These are phyloP conservation scores for Cryptosporidium ubiquitum DNA, from an alignment of 169 alveolate genomes.

Conservation along the genomic window DNA sequence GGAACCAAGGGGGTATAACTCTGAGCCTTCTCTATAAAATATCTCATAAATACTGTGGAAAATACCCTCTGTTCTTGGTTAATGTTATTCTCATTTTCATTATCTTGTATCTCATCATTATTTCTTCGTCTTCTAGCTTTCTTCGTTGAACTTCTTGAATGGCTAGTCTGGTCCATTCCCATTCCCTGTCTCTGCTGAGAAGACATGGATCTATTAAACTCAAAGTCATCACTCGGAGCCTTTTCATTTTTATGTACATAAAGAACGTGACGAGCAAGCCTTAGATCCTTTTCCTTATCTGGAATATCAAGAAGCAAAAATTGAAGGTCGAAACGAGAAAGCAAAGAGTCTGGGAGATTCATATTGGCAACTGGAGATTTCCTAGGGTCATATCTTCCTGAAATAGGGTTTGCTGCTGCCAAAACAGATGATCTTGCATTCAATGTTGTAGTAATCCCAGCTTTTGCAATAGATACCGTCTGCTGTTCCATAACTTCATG, in stretches of 20 bases:
- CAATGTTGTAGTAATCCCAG: constrained; percentile 93
- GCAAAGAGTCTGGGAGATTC: constrained; percentile 96
- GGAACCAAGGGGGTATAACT: constrained; percentile 85
- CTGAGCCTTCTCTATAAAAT: constrained; percentile 91
- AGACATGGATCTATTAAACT: neutral
- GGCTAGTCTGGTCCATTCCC: neutral
- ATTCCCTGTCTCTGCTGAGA: neutral
- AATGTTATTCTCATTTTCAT: neutral
- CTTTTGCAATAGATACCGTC: constrained; percentile 97
- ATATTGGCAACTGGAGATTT: constrained; percentile 93
- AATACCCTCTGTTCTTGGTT: constrained; percentile 17
- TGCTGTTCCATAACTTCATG: constrained; percentile 99
- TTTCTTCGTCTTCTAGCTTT: constrained; percentile 11
- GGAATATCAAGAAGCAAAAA: constrained; percentile 88
- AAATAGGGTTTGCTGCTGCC: constrained; percentile 98
- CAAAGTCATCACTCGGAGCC: constrained; percentile 44
- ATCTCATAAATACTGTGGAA: constrained; percentile 85
- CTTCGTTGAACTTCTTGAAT: neutral
- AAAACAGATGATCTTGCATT: constrained; percentile 92
- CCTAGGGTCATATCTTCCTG: constrained; percentile 94
- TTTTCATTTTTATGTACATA: constrained; percentile 87
- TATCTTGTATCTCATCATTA: neutral
- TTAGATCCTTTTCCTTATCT: constrained; percentile 88
- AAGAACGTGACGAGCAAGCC: constrained; percentile 93
- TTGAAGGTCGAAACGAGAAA: constrained; percentile 95